phyloP scores from a whole-genome alignment of 2,329 filamentous ascomycete genomes.

The Aspergillus quadricinctus region DNA sequence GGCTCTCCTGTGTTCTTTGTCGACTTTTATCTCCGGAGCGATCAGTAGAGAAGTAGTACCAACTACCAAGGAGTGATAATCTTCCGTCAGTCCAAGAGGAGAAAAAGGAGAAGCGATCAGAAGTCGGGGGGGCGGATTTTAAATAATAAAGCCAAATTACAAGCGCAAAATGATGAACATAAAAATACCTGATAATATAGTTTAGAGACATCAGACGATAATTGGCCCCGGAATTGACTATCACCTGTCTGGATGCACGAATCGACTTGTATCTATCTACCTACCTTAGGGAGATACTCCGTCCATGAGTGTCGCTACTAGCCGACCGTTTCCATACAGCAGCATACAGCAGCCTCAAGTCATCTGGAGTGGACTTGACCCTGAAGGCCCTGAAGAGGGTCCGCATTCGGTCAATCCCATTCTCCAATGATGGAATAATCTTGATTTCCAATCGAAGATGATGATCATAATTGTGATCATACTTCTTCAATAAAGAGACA shows the following conservation, averaged over 20 bases:
- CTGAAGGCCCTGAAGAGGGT: not conserved
- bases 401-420: not conserved
- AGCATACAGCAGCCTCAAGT: not conserved
- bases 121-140: conserved; percentile 2
- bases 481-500: not conserved
- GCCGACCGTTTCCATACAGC: not conserved
- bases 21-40: not conserved
- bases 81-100: not conserved
- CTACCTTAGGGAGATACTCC: too few relatives aligned
- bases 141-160: not conserved
- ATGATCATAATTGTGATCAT: too few relatives aligned
- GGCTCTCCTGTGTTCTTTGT: not conserved
- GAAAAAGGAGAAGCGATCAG: conserved; percentile 3
- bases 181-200: not conserved
- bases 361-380: not conserved
- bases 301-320: not conserved
- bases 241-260: not conserved
- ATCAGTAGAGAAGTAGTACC: not conserved
- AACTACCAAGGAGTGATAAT: not conserved
- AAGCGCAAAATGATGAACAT: not conserved
- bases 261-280: not conserved
- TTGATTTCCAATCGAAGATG: too few relatives aligned
- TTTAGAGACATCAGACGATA: not conserved
- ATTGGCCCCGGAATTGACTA: not conserved
- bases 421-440: not conserved